phyloP scores from a whole-genome alignment of 306 rosid genomes.

The Lathyrus sativus region DNA sequence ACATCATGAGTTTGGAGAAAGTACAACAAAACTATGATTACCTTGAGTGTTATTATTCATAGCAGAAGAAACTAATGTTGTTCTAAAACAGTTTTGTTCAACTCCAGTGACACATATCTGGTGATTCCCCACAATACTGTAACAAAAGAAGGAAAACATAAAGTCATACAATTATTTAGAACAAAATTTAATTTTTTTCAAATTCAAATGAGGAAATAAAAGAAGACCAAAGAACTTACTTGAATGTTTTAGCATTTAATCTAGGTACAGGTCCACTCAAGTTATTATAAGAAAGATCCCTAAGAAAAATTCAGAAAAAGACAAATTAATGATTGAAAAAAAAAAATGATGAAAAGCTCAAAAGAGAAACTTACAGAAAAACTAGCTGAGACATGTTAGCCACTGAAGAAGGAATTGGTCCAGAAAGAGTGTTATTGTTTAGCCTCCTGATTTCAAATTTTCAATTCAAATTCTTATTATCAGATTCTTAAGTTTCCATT shows the following conservation, averaged over 20 bases:
- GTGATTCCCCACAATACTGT: conserved; percentile 82
- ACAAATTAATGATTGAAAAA: conserved; percentile 18
- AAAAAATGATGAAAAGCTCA: conserved; percentile 20
- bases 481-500: conserved; percentile 20
- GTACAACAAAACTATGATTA: conserved; percentile 47
- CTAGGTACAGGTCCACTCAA: conserved; percentile 81
- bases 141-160: conserved; percentile 37
- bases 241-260: conserved; percentile 73
- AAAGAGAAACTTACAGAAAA: conserved; percentile 63
- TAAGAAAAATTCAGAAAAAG: conserved; percentile 39
- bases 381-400: conserved; percentile 75
- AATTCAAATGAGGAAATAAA: conserved; percentile 13
- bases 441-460: conserved; percentile 67
- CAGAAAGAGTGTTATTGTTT: conserved; percentile 76
- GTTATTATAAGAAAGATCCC: conserved; percentile 87
- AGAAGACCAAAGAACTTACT: conserved; percentile 51
- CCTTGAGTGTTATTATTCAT: conserved; percentile 62
- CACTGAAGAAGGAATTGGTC: conserved; percentile 78
- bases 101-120: conserved; percentile 65
- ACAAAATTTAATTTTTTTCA: neutral
- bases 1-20: conserved; percentile 29
- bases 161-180: conserved; percentile 8
- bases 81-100: conserved; percentile 62
- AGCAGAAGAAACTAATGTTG: conserved; percentile 43
- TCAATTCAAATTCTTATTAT: conserved; percentile 44